Evolutionary conservation across 371 early-diverging fungal genomes (phyloP), one percentile per base, ranked within the genome.

Genomic region (Amoeboaphelidium protococcarum): DNA sequence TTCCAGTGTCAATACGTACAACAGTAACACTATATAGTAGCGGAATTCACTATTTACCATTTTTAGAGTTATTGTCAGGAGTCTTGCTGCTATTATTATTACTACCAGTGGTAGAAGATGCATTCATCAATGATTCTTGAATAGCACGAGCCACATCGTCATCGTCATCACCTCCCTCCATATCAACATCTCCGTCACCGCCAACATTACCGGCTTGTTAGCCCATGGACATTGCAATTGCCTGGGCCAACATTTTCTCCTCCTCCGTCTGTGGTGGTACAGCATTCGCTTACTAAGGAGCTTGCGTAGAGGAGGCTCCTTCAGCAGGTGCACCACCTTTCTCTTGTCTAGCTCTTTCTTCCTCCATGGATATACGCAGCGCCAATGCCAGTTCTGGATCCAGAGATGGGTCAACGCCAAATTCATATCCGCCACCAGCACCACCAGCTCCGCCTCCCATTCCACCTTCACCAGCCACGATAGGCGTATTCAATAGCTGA

Each of bases 341-440:
- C 49, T 78, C 84, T 62, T 83, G 90, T 55, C 90, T 75, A 40
- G 87, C 87, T 51, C 76, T 74, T 59, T 91, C 95, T 60, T 94
- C 95, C 60, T 89, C 91, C 62, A 94, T 57, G 25, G 95, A 94
- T 61, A 94, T 86, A 54, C 86, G 78, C 45, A 94, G 61, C 0
- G 92, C 91, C 67, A 94, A 58, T 0, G 92, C 95, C 41, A 94
- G 61, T 62, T 94, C 95, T 10, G 95, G 95, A 53, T 94, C 95
- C 54, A 90, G 63, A 50, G 70, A 79, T 25, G 90, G 86, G 54
- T 94, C 92, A 40, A 92, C 82, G 12, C 91, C 95, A 71, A 90
- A 89, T 47, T 87, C 92, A 66, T 80, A 89, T 24, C 62, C 68
- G 37, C 48, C 56, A 26, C 60, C 63, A 44, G 68, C 69, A 20